Evolutionary conservation across 1,284 basidiomycete species (phyloP), one percentile per base, ranked within the genome.

Genomic region (Leccinum fallax): DNA sequence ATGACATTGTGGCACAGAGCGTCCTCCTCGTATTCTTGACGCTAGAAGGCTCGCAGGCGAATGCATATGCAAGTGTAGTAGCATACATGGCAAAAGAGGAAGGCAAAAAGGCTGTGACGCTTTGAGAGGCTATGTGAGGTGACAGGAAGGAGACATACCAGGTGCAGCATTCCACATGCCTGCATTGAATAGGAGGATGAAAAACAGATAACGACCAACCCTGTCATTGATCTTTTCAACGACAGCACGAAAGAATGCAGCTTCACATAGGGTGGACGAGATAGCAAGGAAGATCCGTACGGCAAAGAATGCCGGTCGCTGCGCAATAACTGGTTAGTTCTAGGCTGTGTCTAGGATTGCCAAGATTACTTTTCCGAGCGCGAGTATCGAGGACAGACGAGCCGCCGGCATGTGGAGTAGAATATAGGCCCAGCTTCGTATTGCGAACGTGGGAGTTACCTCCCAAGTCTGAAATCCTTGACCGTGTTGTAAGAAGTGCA

Each of bases 401-500:
- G 84, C 81, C n/a, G 88, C 83, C 24, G 88, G 69, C 53, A 86
- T 72, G 77, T 95, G 94, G 15, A 96, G 72, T 38, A 94, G 73
- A 61, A 97, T 85, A 76, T 98, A 99, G 9, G 94, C 87, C 95
- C 95, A 99, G 65, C 93, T 96, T 63, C 97, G 83, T 65, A 99
- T 90, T 6, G 95, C 89, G 73, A 91, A 98, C 61, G 86, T 78
- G 6, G 97, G 95, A 10, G 95, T 93, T 7, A 94, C 89, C 74
- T 99, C 97, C 97, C 97, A 99, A 1, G 97, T 98, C 78, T 99
- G 95, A 76, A 99, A 98, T 7, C 93, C 94, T 67, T 88, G 81
- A 32, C 93, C 93, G 66, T 88, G 81, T 66, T 88, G 85, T 58
- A 96, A 81, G 77, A 95, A 95, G 77, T 98, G 97, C 36, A 99